phyloP scores from a whole-genome alignment of 805 yeast genomes.

The Sugiyamaella boreocaroliniensis region DNA sequence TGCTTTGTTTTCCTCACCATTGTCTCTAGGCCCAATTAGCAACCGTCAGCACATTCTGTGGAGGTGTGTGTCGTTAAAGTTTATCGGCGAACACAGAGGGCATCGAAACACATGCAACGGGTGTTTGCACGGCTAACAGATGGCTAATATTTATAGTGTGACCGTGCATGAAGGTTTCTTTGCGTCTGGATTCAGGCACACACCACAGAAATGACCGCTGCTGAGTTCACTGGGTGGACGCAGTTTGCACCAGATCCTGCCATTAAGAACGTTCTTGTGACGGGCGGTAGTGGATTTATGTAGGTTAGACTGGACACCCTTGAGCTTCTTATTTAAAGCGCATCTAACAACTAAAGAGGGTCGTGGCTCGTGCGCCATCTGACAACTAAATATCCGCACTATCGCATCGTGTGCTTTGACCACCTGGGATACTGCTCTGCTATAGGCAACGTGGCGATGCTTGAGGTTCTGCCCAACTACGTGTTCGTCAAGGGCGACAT shows the following conservation, averaged over 20 bases:
- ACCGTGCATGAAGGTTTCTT: neutral
- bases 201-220: neutral
- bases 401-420: conserved; percentile 41
- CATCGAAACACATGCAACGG: neutral
- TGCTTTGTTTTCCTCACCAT: neutral
- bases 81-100: too few relatives aligned
- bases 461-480: conserved; percentile 24
- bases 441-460: conserved; percentile 27
- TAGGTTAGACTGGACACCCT: conserved; percentile 17
- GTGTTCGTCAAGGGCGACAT: conserved; percentile 35
- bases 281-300: conserved; percentile 56
- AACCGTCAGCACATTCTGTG: neutral
- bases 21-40: neutral
- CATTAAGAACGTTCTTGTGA: conserved; percentile 34
- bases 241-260: conserved; percentile 11
- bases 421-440: conserved; percentile 42
- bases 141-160: too few relatives aligned
- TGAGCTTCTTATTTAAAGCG: neutral
- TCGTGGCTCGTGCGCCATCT: conserved; percentile 40
- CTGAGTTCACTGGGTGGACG: conserved; percentile 8
- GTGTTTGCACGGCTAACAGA: too few relatives aligned
- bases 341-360: conserved; percentile 29
- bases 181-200: neutral
- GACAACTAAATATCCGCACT: conserved; percentile 26
- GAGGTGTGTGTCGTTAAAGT: too few relatives aligned